phyloP scores from a whole-genome alignment of 306 rosid genomes.

The Albizia julibrissin region DNA sequence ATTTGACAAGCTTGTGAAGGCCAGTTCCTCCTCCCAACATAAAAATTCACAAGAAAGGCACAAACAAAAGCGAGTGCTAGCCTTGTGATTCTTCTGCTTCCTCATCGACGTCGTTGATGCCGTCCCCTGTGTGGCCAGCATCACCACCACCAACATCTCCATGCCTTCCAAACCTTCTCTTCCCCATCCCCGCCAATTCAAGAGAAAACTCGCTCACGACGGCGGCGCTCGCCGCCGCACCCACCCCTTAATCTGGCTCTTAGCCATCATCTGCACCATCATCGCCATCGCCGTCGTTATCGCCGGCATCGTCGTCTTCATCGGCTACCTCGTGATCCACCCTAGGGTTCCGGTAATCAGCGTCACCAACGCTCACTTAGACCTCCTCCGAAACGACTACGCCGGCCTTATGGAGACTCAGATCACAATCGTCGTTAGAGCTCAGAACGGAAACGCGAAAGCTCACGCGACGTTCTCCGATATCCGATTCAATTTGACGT shows the following conservation, averaged over 20 bases:
- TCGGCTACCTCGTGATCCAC: conserved; percentile 65
- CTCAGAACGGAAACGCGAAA: conserved; percentile 68
- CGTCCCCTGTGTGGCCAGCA: conserved; percentile 22
- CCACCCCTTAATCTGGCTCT: conserved; percentile 61
- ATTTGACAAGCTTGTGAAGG: conserved; percentile 15
- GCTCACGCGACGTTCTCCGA: conserved; percentile 75
- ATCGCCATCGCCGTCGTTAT: conserved; percentile 55
- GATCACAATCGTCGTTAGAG: conserved; percentile 50
- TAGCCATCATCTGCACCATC: conserved; percentile 62
- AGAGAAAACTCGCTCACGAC: neutral
- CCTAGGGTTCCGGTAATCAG: conserved; percentile 68
- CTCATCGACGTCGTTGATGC: conserved; percentile 24
- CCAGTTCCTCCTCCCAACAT: conserved; percentile 14
- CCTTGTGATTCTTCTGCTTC: neutral
- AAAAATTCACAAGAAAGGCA: conserved; percentile 17
- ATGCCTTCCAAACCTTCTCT: neutral
- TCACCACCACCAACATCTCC: neutral
- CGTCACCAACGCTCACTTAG: conserved; percentile 56
- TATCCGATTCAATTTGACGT: conserved; percentile 52
- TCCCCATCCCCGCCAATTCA: neutral
- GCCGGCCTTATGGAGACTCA: conserved; percentile 63
- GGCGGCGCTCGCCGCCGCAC: conserved; percentile 41
- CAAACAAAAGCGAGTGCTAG: neutral
- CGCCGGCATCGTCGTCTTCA: conserved; percentile 54
- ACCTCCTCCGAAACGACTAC: conserved; percentile 42